Evolutionary conservation across 768 basidiomycete genomes (phyloP), one percentile per base, ranked within the genome.

Genomic region (Kwoniella bestiolae): DNA sequence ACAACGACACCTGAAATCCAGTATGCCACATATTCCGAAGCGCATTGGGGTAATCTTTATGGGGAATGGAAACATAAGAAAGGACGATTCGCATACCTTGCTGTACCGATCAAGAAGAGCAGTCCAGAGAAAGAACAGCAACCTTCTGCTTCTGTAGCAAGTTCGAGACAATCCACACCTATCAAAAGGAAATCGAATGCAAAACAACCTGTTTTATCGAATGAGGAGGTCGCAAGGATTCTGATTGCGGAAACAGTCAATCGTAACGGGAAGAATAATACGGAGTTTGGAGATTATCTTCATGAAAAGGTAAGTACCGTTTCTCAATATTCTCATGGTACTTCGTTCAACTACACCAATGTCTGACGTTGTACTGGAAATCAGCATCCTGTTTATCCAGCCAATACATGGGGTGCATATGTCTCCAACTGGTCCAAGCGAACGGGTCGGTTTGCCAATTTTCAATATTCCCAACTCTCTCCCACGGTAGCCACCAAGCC

Each of bases 371-470:
- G 46, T 47, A 11, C 18, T 26, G 21, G 49, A 51, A 26, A n/a
- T 25, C n/a, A 61, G 60, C 38, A 61, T 52, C 60, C 60, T 18
- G 38, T 25, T 12, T 52, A 61, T 26, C 34, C 49, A 4, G 25
- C 32, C 3, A 38, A 31, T 3, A 35, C 31, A 14, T 61, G 60
- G 60, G 25, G 6, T 4, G 21, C 28, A n/a, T 23, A 32, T n/a
- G 18, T 52, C 14, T 50, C 47, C 4, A n/a, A 61, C 21, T 61
- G 45, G 34, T 41, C 16, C n/a, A 51, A 41, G n/a, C 25, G 35
- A 32, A 51, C 31, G 23, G 50, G 60, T 11, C 60, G 50, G 9
- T 61, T 61, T 31, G 47, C 34, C 38, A 38, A 49, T 23, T 50
- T 50, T 4, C n/a, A 38, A 21, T 14, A 41, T 41, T 34, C 52